These are phyloP conservation scores for Musa balbisiana DNA, from an alignment of 202 grass and related monocot species.

Conservation along the genomic window DNA sequence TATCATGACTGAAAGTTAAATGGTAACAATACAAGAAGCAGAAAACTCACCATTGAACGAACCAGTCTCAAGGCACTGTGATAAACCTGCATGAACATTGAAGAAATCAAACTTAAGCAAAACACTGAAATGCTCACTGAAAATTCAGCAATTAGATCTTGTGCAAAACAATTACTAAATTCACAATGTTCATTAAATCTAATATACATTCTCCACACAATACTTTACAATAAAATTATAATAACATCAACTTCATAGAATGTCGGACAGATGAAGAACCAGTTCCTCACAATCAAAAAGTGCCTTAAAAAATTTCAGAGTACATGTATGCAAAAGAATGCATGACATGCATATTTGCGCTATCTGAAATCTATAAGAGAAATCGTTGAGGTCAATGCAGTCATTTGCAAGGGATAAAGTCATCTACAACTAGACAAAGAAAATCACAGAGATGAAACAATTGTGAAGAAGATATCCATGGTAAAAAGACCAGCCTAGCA, in stretches of 20 bases:
- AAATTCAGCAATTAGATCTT: background rate
- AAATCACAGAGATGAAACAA: too few species aligned
- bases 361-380: background rate
- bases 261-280: background rate
- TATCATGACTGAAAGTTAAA: background rate
- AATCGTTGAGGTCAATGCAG: background rate
- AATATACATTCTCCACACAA: background rate
- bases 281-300: background rate
- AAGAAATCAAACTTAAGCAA: background rate
- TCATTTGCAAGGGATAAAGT: too few species aligned
- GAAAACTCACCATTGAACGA: constrained; percentile 61
- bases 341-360: background rate
- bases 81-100: constrained; percentile 67
- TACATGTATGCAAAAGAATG: background rate
- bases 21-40: constrained; percentile 1
- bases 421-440: too few species aligned
- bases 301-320: background rate
- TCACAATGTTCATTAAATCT: background rate
- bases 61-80: constrained; percentile 87
- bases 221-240: background rate
- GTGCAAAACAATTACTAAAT: background rate
- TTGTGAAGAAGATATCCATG: too few species aligned
- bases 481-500: too few species aligned
- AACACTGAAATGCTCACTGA: background rate
- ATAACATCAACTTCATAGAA: background rate